phyloP scores from a whole-genome alignment of 2,329 filamentous ascomycete genomes.

The Bisporella sp. region DNA sequence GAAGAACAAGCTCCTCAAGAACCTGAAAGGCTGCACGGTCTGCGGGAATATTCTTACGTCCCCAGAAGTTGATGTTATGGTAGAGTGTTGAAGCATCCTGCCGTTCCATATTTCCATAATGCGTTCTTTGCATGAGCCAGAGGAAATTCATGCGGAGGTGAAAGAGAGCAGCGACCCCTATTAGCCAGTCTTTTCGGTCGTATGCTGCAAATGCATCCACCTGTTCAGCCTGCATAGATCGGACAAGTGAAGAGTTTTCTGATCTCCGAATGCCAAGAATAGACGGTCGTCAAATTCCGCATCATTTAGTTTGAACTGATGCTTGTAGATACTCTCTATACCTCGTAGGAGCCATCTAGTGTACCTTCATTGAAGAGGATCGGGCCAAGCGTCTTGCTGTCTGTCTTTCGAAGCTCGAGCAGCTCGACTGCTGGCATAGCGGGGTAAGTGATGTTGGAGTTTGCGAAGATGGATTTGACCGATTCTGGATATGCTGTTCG shows the following conservation, averaged over 20 bases:
- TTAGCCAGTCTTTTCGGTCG: slow-evolving; percentile 5
- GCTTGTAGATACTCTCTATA: background rate
- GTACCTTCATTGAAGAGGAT: background rate
- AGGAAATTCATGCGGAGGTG: background rate
- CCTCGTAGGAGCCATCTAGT: background rate
- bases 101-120: slow-evolving; percentile 2
- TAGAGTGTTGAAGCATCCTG: background rate
- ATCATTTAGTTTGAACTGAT: background rate
- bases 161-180: slow-evolving; percentile 5
- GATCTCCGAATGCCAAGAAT: slow-evolving; percentile 3
- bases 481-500: slow-evolving; percentile 3
- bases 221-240: slow-evolving; percentile 2
- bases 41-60: slow-evolving; percentile 4
- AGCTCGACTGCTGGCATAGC: background rate
- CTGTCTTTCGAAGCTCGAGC: slow-evolving; percentile 1
- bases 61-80: background rate
- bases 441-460: background rate
- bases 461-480: slow-evolving; percentile 1
- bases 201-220: slow-evolving; percentile 4
- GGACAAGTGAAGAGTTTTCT: slow-evolving; percentile 4
- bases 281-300: slow-evolving; percentile 2
- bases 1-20: slow-evolving; percentile 1
- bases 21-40: slow-evolving; percentile 2
- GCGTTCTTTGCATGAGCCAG: slow-evolving; percentile 1
- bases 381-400: background rate